phyloP scores from a whole-genome alignment of 1,284 basidiomycete species.

The Apiotrichum akiyoshidainum region DNA sequence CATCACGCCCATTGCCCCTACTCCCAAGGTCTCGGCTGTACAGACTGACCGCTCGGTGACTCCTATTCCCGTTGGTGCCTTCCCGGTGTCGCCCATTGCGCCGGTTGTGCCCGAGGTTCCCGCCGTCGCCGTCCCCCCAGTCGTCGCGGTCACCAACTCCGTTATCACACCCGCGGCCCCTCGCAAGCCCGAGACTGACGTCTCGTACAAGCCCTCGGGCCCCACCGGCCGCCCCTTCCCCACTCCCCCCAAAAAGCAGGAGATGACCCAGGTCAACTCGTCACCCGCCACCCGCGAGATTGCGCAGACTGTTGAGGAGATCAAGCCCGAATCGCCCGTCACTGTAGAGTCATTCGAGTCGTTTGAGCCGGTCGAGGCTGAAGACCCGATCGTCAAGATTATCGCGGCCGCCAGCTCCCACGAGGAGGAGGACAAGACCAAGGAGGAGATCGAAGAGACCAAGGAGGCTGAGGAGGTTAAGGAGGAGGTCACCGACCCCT shows the following conservation, averaged over 20 bases:
- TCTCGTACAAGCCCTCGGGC: neutral
- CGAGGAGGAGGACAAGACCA: neutral
- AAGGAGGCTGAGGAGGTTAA: neutral
- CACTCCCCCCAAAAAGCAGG: neutral
- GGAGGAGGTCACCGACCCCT: slow-evolving; percentile 5
- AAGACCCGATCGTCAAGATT: no score
- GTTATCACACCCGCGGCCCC: no score
- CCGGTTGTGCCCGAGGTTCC: neutral
- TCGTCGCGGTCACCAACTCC: no score
- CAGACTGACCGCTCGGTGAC: slow-evolving; percentile 3
- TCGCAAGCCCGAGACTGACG: no score
- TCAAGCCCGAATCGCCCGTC: no score
- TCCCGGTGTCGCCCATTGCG: slow-evolving; percentile 3
- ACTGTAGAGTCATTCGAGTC: no score
- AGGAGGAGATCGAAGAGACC: slow-evolving; percentile 1
- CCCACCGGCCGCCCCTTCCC: slow-evolving; percentile 7
- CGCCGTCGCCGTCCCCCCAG: neutral
- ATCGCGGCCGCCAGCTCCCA: no score
- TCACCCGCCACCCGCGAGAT: neutral
- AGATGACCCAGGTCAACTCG: slow-evolving; percentile 4
- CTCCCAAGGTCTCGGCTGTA: slow-evolving; percentile 1
- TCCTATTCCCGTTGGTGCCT: slow-evolving; percentile 9
- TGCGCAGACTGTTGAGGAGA: no score
- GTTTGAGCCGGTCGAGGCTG: no score
- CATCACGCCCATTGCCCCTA: neutral